Conservation (phyloP, 2,329 filamentous ascomycete species). For the Salinomyces thailandicus region DNA sequence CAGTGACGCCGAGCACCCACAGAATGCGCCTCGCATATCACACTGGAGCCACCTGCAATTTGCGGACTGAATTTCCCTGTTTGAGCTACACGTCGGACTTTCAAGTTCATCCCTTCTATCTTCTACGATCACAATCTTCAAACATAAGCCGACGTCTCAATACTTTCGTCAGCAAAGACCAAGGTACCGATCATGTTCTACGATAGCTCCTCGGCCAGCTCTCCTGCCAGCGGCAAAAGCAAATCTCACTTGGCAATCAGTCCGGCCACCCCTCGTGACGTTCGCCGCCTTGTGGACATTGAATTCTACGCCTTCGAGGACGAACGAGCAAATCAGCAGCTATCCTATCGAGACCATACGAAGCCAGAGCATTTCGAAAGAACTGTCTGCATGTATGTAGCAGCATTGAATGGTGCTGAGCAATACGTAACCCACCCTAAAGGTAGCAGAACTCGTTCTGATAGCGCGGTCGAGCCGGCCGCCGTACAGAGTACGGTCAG, state of each 20-base stretch:
- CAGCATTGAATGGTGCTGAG: neutral
- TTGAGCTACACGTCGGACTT: slow-evolving; percentile 1
- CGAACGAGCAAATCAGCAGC: slow-evolving; percentile 23
- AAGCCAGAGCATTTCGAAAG: slow-evolving; percentile 21
- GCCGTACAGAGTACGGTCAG: slow-evolving; percentile 2
- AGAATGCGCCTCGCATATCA: slow-evolving; percentile 3
- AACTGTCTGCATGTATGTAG: slow-evolving; percentile 10
- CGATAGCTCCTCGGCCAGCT: slow-evolving; percentile 5
- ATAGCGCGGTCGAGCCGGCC: neutral
- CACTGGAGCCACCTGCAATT: neutral
- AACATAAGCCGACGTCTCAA: no score
- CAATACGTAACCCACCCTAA: neutral
- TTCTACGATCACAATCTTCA: no score
- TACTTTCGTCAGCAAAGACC: no score
- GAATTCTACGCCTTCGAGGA: slow-evolving; percentile 32
- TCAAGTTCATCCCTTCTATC: no score
- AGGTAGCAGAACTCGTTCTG: neutral
- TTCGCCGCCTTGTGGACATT: slow-evolving; percentile 28
- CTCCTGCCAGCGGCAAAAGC: slow-evolving; percentile 8
- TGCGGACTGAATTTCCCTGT: neutral
- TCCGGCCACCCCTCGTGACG: slow-evolving; percentile 17
- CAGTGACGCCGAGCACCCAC: neutral
- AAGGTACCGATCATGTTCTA: slow-evolving; percentile 3
- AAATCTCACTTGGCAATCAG: slow-evolving; percentile 14
- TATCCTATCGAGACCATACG: slow-evolving; percentile 22